A percentile compares a stretch with the other conserved stretches of the same genome.
Conservation (phyloP, 2,329 filamentous ascomycete species). For the Neofusicoccum ribis region DNA sequence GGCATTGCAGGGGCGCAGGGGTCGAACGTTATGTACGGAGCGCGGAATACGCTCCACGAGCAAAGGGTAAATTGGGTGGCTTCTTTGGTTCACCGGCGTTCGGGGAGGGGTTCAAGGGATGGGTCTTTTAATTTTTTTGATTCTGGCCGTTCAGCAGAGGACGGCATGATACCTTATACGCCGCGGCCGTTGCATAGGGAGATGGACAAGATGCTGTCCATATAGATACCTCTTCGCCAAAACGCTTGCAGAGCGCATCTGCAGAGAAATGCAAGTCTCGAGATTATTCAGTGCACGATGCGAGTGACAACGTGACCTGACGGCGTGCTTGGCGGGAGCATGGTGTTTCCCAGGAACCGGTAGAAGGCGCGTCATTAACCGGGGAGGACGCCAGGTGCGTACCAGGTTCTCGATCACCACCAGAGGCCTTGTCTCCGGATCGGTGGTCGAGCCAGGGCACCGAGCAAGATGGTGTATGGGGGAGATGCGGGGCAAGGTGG, state of each 20-base stretch:
- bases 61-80: neutral
- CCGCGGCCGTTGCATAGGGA: neutral
- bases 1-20: constrained; percentile 13
- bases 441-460: no score
- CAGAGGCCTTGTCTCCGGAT: neutral
- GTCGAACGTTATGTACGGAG: neutral
- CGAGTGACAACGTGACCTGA: no score
- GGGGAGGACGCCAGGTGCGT: neutral
- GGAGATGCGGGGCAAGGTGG: neutral
- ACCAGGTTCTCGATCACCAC: neutral
- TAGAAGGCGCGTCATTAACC: neutral
- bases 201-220: neutral
- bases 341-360: neutral
- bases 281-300: neutral
- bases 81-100: neutral
- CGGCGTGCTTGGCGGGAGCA: no score
- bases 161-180: constrained; percentile 15
- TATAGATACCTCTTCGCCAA: neutral
- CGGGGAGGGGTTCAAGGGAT: neutral
- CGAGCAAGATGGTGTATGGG: no score
- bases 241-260: neutral
- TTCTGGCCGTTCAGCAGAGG: neutral
- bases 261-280: neutral
- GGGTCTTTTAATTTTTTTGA: neutral
- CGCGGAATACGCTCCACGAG: neutral